Percentiles rank a stretch among this genome's conserved stretches.
Evolutionary conservation across 441 rosid genomes (phyloP).

Genomic region (Corymbia calophylla): DNA sequence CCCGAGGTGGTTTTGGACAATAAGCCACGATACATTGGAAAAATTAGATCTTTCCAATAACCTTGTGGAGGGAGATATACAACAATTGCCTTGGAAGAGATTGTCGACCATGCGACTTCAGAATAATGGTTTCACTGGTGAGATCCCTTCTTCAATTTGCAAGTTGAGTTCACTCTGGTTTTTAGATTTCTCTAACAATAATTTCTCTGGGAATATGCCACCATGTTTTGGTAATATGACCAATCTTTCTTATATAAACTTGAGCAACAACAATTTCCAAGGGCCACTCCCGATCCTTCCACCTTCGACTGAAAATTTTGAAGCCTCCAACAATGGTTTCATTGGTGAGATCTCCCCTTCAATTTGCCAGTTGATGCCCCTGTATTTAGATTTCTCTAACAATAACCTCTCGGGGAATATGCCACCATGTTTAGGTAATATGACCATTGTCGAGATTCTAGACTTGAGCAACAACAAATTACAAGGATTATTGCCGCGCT

Average conservation of each 20-base stretch:
- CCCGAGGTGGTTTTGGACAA: background rate
- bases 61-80: background rate
- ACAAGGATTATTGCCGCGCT: background rate
- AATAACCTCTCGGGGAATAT: rapidly evolving
- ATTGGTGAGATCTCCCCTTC: background rate
- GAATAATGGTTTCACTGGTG: too few species aligned
- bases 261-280: too few species aligned
- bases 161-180: too few species aligned
- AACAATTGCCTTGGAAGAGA: background rate
- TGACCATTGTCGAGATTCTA: rapidly evolving
- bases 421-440: background rate
- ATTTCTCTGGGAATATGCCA: too few species aligned
- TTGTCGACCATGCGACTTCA: rapidly evolving
- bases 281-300: too few species aligned
- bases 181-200: too few species aligned
- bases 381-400: rapidly evolving
- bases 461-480: rapidly evolving
- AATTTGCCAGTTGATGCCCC: background rate
- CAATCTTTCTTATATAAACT: too few species aligned
- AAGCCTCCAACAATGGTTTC: background rate
- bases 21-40: background rate
- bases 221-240: too few species aligned
- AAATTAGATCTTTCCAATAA: rapidly evolving
- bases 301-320: too few species aligned
- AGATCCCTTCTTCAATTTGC: too few species aligned